Base-by-base conservation (phyloP, 306 rosid genomes). In the Quercus ilex region DNA sequence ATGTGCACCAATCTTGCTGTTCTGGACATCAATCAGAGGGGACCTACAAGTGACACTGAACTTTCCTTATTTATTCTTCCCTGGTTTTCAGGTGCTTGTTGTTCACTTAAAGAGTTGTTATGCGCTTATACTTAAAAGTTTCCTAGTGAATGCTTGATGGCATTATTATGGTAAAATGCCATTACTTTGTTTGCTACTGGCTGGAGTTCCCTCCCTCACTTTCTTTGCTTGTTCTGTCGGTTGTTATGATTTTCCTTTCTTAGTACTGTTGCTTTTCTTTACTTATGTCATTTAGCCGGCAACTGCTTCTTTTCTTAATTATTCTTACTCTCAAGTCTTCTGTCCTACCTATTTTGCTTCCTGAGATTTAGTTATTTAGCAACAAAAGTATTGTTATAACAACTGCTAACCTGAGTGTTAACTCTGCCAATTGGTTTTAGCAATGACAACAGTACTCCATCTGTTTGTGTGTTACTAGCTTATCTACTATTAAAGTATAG, bases 31-130 rank as follows among this genome's bases (percentile, higher is more conserved):
- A 56, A 23, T 90, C 60, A 83, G 70, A 19, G 98, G 97, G 70
- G 98, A 89, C 70, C 49, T 94, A 55, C 74, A 55, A 68, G 23
- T 72, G 72, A 77, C 88, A 52, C 71, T 89, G 77, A 89, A 86
- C 81, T 92, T 92, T 79, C 88, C 89, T 21, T 70, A 89, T 67
- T 67, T 92, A 62, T 77, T 21, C 78, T 69, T 77, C 80, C 89
- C 78, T 55, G 96, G 92, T 78, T 92, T 94, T 86, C 93, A 92
- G 98, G 96, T 94, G 70, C 79, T 65, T 62, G 72, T 60, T 74
- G 10, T 76, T 74, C 73, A 21, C 76, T n/a, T 58, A 77, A 30
- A 55, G 18, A 31, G 13, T 4, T 64, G 35, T 49, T 59, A 38
- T 7, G 43, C 43, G 7, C 9, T 38, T 38, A 7, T 68, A 28